phyloP scores from a whole-genome alignment of 2,329 filamentous ascomycete species.

The Colletotrichum sansevieriae region DNA sequence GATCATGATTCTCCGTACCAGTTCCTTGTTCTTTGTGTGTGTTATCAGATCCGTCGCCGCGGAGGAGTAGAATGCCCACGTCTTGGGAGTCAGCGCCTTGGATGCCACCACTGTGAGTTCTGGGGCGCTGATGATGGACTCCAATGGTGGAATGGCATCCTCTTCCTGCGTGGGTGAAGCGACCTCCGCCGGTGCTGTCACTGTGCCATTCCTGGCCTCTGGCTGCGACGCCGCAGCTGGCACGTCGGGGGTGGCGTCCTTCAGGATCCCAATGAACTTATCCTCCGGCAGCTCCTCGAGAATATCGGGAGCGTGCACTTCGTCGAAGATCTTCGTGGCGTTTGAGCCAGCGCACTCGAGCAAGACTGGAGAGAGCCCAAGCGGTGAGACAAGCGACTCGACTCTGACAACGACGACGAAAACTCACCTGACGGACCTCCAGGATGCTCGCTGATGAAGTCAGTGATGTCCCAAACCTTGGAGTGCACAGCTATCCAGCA shows the following conservation, averaged over 20 bases:
- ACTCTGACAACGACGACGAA: background rate
- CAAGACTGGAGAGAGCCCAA: constrained; percentile 58
- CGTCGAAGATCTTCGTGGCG: constrained; percentile 51
- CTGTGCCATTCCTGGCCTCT: constrained; percentile 55
- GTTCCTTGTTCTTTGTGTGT: constrained; percentile 80
- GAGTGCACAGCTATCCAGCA: constrained; percentile 79
- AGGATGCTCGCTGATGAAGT: constrained; percentile 65
- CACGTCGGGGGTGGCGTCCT: constrained; percentile 48
- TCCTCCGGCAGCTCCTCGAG: constrained; percentile 46
- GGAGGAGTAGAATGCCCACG: constrained; percentile 81
- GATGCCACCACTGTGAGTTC: constrained; percentile 54
- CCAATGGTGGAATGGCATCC: constrained; percentile 54
- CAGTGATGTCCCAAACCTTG: constrained; percentile 77
- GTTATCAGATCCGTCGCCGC: constrained; percentile 83
- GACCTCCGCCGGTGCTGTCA: background rate
- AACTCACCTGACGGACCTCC: constrained; percentile 52
- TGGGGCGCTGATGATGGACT: constrained; percentile 50
- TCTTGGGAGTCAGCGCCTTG: constrained; percentile 44
- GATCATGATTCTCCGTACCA: constrained; percentile 72
- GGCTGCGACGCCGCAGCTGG: constrained; percentile 56
- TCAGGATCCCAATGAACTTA: constrained; percentile 48
- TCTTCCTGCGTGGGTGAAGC: constrained; percentile 57
- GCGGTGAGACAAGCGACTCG: background rate
- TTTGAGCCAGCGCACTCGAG: constrained; percentile 52
- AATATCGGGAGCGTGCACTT: constrained; percentile 49